Base-by-base conservation (phyloP, 495 filamentous ascomycete species). In the Aspergillus heteromorphus region DNA sequence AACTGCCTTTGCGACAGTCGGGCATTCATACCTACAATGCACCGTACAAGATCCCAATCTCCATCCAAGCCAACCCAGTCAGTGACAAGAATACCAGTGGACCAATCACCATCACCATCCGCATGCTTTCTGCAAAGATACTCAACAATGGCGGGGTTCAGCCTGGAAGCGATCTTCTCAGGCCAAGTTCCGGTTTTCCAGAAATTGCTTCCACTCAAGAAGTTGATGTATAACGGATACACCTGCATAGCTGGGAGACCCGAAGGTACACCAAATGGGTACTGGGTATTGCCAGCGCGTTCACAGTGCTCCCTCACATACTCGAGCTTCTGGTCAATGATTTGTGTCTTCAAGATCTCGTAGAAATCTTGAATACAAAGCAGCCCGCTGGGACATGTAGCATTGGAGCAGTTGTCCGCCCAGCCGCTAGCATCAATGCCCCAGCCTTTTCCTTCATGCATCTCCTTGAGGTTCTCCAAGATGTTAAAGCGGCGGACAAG, bases 311-410 rank as follows among this genome's bases (percentile, higher is more conserved):
- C 83, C 43, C 75, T 80, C 36, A 84, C 83, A 57, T 85, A 83
- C 40, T 75, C 63, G 49, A 96, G 85, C 78, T 98, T 98, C 67
- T 83, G 82, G 45, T 83, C 76, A 53, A 98, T 91, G 54, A 87
- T 88, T 53, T 79, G 70, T 6, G 79, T 82, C 63, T 91, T 82
- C 36, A 86, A 69, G 16, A 98, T 85, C 63, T 95, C 92, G 76
- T 92, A 97, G 67, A 91, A 97, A 69, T 98, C 93, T 73, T 98
- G 93, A 34, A 98, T 85, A 50, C 90, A 84, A 23, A 96, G 80
- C 58, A 84, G 78, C 4, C 87, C 91, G 63, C 83, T 85, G 10
- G 85, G 82, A 41, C 87, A 86, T 10, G 72, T 76, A 13, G 87
- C 84, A 62, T 95, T 79, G 6, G 87, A 81, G 31, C 87, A 91